Percentiles rank a stretch among this genome's conserved stretches.
Conservation (phyloP, 345 rosid species). For the Aurinia saxatilis region DNA sequence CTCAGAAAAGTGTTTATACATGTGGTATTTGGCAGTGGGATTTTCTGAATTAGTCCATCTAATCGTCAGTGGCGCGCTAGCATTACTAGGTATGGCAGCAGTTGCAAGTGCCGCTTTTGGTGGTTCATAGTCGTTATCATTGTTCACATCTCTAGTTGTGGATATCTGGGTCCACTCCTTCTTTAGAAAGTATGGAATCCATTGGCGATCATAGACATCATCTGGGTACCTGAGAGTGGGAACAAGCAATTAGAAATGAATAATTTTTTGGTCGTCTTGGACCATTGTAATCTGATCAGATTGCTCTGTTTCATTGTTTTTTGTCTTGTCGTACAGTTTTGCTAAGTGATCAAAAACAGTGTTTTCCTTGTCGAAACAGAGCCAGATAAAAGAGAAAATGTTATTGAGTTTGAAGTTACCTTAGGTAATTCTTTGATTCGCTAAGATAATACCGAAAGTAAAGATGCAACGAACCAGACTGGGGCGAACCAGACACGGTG, state of each 20-base stretch:
- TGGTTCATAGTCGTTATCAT: neutral
- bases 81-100: constrained; percentile 20
- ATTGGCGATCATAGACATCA: constrained; percentile 30
- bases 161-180: neutral
- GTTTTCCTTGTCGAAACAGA: too few species aligned
- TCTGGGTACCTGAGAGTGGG: constrained; percentile 20
- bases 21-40: neutral
- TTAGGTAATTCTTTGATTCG: neutral
- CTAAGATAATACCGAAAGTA: neutral
- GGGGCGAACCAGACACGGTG: constrained; percentile 3
- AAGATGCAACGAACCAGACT: constrained; percentile 7
- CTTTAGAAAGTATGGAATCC: neutral
- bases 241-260: neutral
- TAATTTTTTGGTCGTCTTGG: too few species aligned
- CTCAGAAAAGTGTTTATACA: constrained; percentile 8
- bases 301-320: too few species aligned
- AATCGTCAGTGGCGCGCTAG: constrained; percentile 4
- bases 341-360: neutral
- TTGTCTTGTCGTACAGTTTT: too few species aligned
- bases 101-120: constrained; percentile 13
- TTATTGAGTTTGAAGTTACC: neutral
- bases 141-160: neutral
- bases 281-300: too few species aligned
- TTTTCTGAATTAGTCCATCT: neutral
- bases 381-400: neutral